Percentiles rank a stretch among this genome's conserved stretches.
These are phyloP conservation scores for Schrenkiella parvula DNA, from an alignment of 345 rosid species.

Conservation along the genomic window DNA sequence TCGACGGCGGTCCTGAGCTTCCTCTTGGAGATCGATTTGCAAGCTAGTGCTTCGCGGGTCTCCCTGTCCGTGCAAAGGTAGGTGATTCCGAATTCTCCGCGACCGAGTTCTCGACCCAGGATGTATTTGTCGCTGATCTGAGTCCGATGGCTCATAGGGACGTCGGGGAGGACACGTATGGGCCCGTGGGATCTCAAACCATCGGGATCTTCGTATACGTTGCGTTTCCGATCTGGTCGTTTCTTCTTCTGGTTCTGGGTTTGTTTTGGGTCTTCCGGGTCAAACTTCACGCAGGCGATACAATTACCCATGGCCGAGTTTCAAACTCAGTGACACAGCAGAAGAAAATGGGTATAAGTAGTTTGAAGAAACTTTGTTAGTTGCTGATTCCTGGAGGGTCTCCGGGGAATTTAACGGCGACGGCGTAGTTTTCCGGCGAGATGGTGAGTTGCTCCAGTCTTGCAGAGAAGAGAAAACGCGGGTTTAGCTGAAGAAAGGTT, in stretches of 20 bases:
- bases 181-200: constrained; percentile 50
- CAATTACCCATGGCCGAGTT: constrained; percentile 76
- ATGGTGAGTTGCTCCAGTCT: constrained; percentile 21
- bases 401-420: not conserved
- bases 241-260: constrained; percentile 32
- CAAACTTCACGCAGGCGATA: constrained; percentile 67
- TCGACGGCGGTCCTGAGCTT: constrained; percentile 87
- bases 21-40: constrained; percentile 88
- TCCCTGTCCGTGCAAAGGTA: constrained; percentile 89
- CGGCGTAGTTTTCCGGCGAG: constrained; percentile 10
- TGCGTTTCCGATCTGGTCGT: constrained; percentile 36
- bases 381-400: not conserved
- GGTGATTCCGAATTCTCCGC: constrained; percentile 94
- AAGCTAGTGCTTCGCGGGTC: constrained; percentile 66
- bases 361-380: not conserved
- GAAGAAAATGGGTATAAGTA: not conserved
- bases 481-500: constrained; percentile 42
- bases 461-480: constrained; percentile 50
- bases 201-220: constrained; percentile 39
- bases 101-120: constrained; percentile 83
- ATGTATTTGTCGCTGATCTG: constrained; percentile 85
- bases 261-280: constrained; percentile 30
- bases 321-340: not conserved
- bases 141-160: constrained; percentile 61
- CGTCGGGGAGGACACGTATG: constrained; percentile 70